Conservation (phyloP, 331 rosid genomes). For the Malus hybrid region DNA sequence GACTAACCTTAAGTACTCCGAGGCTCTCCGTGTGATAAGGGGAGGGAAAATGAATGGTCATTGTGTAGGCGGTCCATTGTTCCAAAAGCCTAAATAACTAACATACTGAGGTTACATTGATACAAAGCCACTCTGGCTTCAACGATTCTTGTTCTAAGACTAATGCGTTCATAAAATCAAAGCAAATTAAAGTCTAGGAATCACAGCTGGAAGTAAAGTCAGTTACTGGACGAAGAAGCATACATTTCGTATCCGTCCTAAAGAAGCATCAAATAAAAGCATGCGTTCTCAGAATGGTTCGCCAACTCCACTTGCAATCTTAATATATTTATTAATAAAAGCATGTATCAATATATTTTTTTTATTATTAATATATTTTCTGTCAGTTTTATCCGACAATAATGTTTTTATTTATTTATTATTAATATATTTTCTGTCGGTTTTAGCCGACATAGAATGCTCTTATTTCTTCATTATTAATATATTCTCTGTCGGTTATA, state of each 20-base stretch:
- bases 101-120: neutral
- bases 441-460: no score
- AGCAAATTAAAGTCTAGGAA: neutral
- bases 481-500: no score
- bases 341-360: no score
- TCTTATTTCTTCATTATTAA: no score
- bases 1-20: no score
- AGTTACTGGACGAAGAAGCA: conserved; percentile 15
- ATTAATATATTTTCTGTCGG: no score
- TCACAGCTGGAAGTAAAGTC: no score
- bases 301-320: conserved; percentile 72
- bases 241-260: conserved; percentile 71
- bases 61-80: neutral
- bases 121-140: neutral
- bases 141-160: neutral
- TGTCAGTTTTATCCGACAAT: no score
- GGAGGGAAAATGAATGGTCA: neutral
- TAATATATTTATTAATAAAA: conserved; percentile 21
- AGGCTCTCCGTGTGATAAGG: neutral
- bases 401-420: no score
- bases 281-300: conserved; percentile 85
- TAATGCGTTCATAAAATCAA: neutral
- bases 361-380: no score
- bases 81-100: neutral
- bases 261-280: conserved; percentile 87